Evolutionary conservation across 805 yeast species (phyloP).

Genomic region (Vanderwaltozyma tropicalis): DNA sequence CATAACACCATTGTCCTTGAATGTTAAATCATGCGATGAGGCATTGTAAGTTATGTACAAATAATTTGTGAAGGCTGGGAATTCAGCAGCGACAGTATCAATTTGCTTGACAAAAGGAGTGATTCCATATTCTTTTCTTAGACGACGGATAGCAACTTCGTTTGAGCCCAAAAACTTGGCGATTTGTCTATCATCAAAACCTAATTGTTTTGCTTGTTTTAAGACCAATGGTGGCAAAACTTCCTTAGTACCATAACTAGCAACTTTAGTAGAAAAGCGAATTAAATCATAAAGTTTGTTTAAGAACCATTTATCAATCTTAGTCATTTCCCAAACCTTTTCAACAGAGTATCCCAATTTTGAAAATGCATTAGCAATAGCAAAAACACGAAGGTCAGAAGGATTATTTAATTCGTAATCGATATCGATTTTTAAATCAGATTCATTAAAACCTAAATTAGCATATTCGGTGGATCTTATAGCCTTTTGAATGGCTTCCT

Average conservation of each 20-base stretch:
- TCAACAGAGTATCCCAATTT: constrained; percentile 79
- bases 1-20: constrained; percentile 88
- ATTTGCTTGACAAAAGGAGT: constrained; percentile 92
- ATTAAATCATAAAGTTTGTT: constrained; percentile 72
- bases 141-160: constrained; percentile 84
- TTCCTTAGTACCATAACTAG: constrained; percentile 42
- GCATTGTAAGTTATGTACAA: constrained; percentile 93
- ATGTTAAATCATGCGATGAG: constrained; percentile 73
- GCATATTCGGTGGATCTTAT: constrained; percentile 87
- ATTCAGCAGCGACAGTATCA: constrained; percentile 98
- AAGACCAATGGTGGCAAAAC: constrained; percentile 52
- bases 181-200: constrained; percentile 93
- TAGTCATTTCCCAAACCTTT: constrained; percentile 81
- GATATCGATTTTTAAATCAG: constrained; percentile 83
- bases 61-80: constrained; percentile 93
- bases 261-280: constrained; percentile 53
- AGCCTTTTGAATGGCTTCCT: constrained; percentile 96
- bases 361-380: constrained; percentile 87
- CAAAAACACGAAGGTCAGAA: constrained; percentile 93
- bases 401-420: constrained; percentile 93
- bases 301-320: constrained; percentile 94
- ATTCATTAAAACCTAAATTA: constrained; percentile 84
- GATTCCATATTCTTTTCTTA: constrained; percentile 78
- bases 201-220: constrained; percentile 88
- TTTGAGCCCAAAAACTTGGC: constrained; percentile 81